phyloP scores from a whole-genome alignment of 345 rosid genomes.

The Salix caprea region DNA sequence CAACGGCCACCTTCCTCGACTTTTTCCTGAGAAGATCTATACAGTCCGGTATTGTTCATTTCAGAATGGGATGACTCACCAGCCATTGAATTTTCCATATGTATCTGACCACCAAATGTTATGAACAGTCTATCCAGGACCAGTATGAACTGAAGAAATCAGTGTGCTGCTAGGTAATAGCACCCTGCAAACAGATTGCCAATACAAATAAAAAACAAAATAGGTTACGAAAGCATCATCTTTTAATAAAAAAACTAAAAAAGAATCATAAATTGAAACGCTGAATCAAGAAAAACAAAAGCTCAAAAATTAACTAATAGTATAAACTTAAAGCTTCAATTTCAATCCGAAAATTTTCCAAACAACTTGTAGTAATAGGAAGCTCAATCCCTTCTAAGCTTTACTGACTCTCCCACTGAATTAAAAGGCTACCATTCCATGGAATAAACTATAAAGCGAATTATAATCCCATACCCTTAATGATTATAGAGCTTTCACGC shows the following conservation, averaged over 20 bases:
- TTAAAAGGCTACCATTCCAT: background rate
- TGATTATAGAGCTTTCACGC: background rate
- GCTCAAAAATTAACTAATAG: background rate
- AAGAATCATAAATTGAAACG: background rate
- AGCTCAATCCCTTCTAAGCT: background rate
- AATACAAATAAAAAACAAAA: background rate
- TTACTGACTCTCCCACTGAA: background rate
- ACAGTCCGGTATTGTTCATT: constrained; percentile 23
- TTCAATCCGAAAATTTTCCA: background rate
- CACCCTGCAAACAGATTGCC: background rate
- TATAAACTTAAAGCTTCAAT: background rate
- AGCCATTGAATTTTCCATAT: constrained; percentile 15
- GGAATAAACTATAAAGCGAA: background rate
- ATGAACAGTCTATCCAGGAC: constrained; percentile 4
- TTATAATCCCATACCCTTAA: background rate
- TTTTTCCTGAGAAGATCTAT: constrained; percentile 46
- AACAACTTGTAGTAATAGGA: background rate
- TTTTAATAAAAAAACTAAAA: background rate
- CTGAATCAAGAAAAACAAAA: background rate
- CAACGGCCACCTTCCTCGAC: constrained; percentile 64
- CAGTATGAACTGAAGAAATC: background rate
- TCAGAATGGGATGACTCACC: constrained; percentile 31
- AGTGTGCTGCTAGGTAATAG: background rate
- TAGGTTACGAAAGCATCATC: background rate
- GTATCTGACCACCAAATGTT: background rate